Evolutionary conservation across 495 filamentous ascomycete species (phyloP), one percentile per base, ranked within the genome.

Genomic region (Penicillium goetzii): DNA sequence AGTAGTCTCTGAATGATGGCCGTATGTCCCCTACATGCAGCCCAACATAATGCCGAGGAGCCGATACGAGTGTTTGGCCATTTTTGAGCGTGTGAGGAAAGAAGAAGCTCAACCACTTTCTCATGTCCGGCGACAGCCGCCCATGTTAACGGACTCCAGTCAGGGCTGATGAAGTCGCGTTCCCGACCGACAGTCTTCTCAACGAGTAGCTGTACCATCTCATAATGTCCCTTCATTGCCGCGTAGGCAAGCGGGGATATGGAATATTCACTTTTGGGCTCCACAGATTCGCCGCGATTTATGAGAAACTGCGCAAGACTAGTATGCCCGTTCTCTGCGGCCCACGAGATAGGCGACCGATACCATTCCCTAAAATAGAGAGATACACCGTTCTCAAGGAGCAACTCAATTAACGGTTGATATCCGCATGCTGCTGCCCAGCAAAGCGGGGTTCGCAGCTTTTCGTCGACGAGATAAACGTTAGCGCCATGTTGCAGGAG

Each of bases 401-500:
- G 43, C 6, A 49, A 10, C n/a, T 9, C n/a, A 5, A 49, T 9
- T n/a, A 49, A 25, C 3, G 43, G n/a, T n/a, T 23, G n/a, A n/a
- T 49, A 49, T 49, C 43, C 43, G 21, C 43, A 49, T 49, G 43
- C n/a, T 25, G 23, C 43, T 49, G 43, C 43, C 43, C 43, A 49
- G 43, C 43, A 8, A 17, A 49, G 21, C 2, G 23, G n/a, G 3
- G 43, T 21, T 3, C 43, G 43, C 2, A 9, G 8, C 43, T 49
- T 49, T 10, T 19, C n/a, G n/a, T 49, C 43, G 2, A n/a, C 3
- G 23, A 25, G n/a, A n/a, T 25, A 3, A 49, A 49, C 8, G 23
- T 49, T 25, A 10, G 23, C n/a, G 21, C 23, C 43, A 21, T 49
- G n/a, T 25, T 49, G 43, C n/a, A 49, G 15, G 3, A 49, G 43